Percentiles rank a stretch among this genome's conserved stretches.
phyloP scores from a whole-genome alignment of 495 filamentous ascomycete species.

The Aspergillus saccharolyticus region DNA sequence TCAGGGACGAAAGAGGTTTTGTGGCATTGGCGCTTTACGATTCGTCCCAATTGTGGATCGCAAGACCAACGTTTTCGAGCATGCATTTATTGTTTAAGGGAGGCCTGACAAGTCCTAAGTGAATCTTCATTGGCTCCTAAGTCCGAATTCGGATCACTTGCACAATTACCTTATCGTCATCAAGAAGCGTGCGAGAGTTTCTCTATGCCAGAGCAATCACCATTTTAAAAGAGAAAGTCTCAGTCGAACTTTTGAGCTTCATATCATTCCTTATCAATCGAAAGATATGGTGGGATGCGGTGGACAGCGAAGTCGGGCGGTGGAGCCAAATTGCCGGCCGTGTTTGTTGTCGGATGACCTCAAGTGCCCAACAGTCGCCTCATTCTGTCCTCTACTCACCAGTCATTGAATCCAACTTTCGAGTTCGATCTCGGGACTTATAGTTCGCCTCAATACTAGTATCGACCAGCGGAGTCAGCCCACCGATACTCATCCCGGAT shows the following conservation, averaged over 20 bases:
- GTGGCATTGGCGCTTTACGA: not conserved
- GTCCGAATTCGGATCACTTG: not conserved
- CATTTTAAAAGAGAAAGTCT: not conserved
- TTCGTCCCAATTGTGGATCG: not conserved
- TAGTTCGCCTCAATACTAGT: not conserved
- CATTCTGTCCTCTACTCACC: not conserved
- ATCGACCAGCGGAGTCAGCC: not conserved
- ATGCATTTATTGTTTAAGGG: too few species aligned
- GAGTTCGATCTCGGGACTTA: not conserved
- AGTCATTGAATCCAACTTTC: not conserved
- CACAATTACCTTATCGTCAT: not conserved
- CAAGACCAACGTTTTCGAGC: not conserved
- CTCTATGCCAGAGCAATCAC: not conserved
- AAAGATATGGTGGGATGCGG: not conserved
- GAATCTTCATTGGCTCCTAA: not conserved
- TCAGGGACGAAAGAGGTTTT: not conserved
- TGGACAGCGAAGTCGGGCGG: slow-evolving; percentile 1
- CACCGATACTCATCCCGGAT: not conserved
- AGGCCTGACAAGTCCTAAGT: not conserved
- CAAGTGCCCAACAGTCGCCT: slow-evolving; percentile 3
- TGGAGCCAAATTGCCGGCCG: slow-evolving; percentile 3
- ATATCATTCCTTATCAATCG: not conserved
- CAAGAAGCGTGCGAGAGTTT: not conserved
- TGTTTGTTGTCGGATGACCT: slow-evolving; percentile 9
- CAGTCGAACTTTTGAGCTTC: not conserved